These are phyloP conservation scores for Liquidambar formosana DNA, from an alignment of 164 flowering plant genomes.

Conservation along the genomic window DNA sequence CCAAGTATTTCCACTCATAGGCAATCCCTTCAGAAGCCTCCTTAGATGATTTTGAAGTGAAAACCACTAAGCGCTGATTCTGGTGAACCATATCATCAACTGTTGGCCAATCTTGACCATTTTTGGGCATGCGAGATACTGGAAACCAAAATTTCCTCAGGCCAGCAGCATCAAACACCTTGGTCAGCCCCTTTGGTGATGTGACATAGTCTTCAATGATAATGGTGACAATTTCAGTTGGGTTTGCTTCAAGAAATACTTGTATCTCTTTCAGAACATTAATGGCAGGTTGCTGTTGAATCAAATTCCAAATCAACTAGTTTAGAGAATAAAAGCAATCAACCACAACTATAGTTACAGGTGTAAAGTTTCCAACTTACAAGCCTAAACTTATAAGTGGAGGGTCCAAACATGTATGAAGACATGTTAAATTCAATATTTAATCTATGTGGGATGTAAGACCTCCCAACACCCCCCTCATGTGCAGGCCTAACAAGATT, in stretches of 20 bases:
- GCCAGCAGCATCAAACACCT: conserved; percentile 77
- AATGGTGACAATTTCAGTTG: conserved; percentile 69
- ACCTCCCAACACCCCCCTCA: too few relatives aligned
- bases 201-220: conserved; percentile 83
- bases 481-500: too few relatives aligned
- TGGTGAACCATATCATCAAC: conserved; percentile 69
- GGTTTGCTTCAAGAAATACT: conserved; percentile 60
- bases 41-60: conserved; percentile 76
- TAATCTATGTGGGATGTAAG: too few relatives aligned
- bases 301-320: conserved; percentile 11
- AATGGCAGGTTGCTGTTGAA: conserved; percentile 73
- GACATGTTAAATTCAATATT: too few relatives aligned
- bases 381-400: too few relatives aligned
- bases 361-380: too few relatives aligned
- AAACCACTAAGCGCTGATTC: conserved; percentile 85
- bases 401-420: too few relatives aligned
- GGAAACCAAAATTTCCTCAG: conserved; percentile 88
- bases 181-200: conserved; percentile 71
- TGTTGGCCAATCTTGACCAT: conserved; percentile 87
- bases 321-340: not conserved
- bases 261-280: conserved; percentile 64
- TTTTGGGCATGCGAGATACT: conserved; percentile 77
- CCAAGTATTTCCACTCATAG: conserved; percentile 80
- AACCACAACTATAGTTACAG: not conserved
- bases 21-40: conserved; percentile 96